phyloP scores from a whole-genome alignment of 192 early-diverging fungal species.

The Dissophora globulifera region DNA sequence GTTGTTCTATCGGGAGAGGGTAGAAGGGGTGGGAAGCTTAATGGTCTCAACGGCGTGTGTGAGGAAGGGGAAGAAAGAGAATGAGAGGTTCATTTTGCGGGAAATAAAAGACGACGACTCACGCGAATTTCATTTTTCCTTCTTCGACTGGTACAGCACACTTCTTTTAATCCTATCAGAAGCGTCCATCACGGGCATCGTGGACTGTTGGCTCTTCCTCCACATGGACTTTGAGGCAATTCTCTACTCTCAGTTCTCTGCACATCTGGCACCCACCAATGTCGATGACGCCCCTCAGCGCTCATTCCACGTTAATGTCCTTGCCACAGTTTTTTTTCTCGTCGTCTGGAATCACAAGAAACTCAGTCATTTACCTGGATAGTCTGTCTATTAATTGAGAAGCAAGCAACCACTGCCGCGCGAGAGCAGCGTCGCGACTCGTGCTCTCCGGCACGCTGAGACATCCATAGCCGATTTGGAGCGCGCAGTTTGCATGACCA shows the following conservation, averaged over 20 bases:
- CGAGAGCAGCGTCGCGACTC: background rate
- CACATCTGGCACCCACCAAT: background rate
- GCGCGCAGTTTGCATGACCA: background rate
- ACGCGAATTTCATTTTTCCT: too few species aligned
- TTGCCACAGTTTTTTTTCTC: background rate
- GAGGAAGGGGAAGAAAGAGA: too few species aligned
- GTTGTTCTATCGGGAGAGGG: too few species aligned
- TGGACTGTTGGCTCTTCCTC: background rate
- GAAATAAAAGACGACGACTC: too few species aligned
- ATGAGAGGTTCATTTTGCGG: too few species aligned
- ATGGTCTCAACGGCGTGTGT: too few species aligned
- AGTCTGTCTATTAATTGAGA: background rate
- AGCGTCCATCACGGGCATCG: background rate
- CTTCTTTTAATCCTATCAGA: background rate
- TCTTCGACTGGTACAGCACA: too few species aligned
- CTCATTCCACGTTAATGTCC: background rate
- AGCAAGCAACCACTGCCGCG: background rate
- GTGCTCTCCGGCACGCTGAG: background rate
- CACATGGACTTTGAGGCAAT: background rate
- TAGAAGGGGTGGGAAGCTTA: too few species aligned
- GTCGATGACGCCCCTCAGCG: background rate
- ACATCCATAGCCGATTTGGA: background rate
- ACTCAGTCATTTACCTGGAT: conserved; percentile 11
- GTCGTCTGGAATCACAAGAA: background rate
- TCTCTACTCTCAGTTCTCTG: background rate